Evolutionary conservation across 176 grass and related monocot genomes (phyloP).

Genomic region (Bonia amplexicaulis): DNA sequence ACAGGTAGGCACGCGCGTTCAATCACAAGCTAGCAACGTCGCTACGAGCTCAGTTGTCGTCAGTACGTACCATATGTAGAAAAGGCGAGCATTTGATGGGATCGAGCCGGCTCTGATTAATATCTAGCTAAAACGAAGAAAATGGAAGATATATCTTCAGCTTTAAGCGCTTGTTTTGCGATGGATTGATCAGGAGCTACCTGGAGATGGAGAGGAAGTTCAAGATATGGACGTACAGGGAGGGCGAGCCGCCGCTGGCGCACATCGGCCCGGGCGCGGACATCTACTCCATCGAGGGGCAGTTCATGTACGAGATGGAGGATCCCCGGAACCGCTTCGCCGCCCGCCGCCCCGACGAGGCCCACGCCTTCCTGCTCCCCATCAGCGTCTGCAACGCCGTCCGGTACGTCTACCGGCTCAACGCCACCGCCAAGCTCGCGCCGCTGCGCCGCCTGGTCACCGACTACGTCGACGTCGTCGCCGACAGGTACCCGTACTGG

Average conservation of each 20-base stretch:
- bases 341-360: slow-evolving; percentile 42
- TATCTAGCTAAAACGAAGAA: no score
- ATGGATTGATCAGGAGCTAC: slow-evolving; percentile 57
- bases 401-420: slow-evolving; percentile 49
- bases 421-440: slow-evolving; percentile 21
- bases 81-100: no score
- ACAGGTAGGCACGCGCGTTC: slow-evolving; percentile 34
- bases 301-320: slow-evolving; percentile 86
- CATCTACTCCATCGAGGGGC: slow-evolving; percentile 91
- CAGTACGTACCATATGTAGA: no score
- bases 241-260: slow-evolving; percentile 71
- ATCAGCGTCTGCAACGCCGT: slow-evolving; percentile 74
- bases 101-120: no score
- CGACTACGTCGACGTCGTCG: slow-evolving; percentile 70
- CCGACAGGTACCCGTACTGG: slow-evolving; percentile 63
- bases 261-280: slow-evolving; percentile 48
- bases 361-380: slow-evolving; percentile 79
- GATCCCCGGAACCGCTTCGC: slow-evolving; percentile 56
- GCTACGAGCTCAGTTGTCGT: no score
- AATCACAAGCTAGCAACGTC: no score
- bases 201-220: slow-evolving; percentile 86
- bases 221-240: slow-evolving; percentile 76
- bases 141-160: no score
- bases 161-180: no score
- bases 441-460: slow-evolving; percentile 47